Base-by-base conservation (phyloP, 2,329 filamentous ascomycete genomes). In the Fusarium equiseti region DNA sequence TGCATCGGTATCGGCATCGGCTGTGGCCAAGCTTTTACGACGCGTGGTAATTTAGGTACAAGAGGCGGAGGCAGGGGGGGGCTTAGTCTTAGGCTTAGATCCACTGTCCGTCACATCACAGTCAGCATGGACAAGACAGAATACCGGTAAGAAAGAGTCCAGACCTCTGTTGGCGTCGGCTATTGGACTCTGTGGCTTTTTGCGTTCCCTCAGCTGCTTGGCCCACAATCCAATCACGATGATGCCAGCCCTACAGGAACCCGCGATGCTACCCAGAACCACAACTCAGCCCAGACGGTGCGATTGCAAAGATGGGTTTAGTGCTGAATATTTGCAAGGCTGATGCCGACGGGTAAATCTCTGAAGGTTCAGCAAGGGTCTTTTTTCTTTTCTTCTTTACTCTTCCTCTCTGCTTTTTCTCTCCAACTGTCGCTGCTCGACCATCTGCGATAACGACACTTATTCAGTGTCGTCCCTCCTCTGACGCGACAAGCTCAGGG, bases 171-270 rank as follows among this genome's bases (percentile, higher is more conserved):
- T 61, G 52, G 68, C 68, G 68, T 57, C 27, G 68, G 51, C 54
- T 27, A 71, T 71, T 71, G 68, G 55, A 27, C 31, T 55, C 22
- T 31, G 64, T 66, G 55, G 68, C 68, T 72, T 69, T 62, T 54
- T 50, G 44, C 40, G 45, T 35, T 56, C 54, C 31, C 54, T 69
- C 68, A 71, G 68, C 68, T 69, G 44, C 29, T 51, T 29, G 32
- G 42, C 27, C n/a, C 31, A 59, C 27, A 59, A 43, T 29, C 68
- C 68, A 71, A 71, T 71, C 63, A 71, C 43, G n/a, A 26, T 42
- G 16, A 48, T 31, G 32, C 59, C 63, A 71, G 68, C 68, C 68
- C 68, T 72, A 71, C 68, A 58, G 60, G 61, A 66, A 42, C 49
- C 38, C 27, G 38, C 49, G 43, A 66, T 66, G 55, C 57, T 32